Evolutionary conservation across 352 stramenopile genomes (phyloP), one percentile per base, ranked within the genome.

Genomic region (Phytophthora brassicae): DNA sequence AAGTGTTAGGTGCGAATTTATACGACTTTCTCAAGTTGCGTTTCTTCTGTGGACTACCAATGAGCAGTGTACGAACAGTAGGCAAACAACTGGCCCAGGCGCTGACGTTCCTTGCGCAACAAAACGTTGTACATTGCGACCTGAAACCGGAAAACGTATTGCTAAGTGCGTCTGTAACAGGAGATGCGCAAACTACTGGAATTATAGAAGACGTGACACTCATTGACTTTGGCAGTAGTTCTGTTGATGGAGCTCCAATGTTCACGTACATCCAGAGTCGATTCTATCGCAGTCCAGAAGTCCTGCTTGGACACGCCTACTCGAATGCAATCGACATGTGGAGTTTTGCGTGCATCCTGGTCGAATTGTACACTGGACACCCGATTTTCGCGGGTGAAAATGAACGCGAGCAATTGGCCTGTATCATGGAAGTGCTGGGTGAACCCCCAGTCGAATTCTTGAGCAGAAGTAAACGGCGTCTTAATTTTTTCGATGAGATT

Each of bases 161-260:
- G 42, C 74, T 90, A 19, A 24, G 65, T 43, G 31, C 45, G n/a
- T 61, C 36, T 6, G 17, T 64, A 28, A 19, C 26, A 24, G 36
- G 17, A 42, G 48, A 66, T 5, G 39, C 22, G 23, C 54, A 23
- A 43, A 56, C 35, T 38, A 42, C 31, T 20, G 64, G 43, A 26
- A 28, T 53, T 8, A 56, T 68, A 35, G 44, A 62, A 6, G 64
- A 72, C 8, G 69, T 91, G 42, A 86, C 72, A 29, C 76, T 99
- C 6, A 99, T 99, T 61, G 97, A 99, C 76, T 99, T 99, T 81
- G 97, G 97, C 24, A 98, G 89, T 38, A 98, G 91, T 31, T 99
- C 96, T 80, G 72, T 95, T 13, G 88, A 88, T 38, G 81, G 90
- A 51, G 88, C 92, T 44, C 88, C 90, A 0, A 84, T 97, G 60